A percentile compares a stretch with the other conserved stretches of the same genome.
phyloP scores from a whole-genome alignment of 176 grass and related monocot species.

The maize (Zea mays) region DNA sequence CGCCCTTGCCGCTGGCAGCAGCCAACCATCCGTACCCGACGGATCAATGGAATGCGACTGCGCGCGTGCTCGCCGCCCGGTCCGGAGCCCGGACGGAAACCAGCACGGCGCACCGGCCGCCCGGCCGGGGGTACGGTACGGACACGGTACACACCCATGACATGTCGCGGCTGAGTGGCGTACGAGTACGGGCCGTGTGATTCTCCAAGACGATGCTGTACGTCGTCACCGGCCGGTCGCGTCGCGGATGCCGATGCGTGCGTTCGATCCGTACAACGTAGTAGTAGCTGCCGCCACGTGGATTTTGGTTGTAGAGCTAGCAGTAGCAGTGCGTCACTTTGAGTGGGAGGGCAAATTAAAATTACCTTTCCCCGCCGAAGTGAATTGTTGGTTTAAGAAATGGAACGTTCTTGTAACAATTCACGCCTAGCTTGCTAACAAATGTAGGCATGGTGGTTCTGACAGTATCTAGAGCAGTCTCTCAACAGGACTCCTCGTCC shows the following conservation, averaged over 20 bases:
- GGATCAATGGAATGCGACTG: background rate
- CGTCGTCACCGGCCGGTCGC: background rate
- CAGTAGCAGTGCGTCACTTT: too few relatives aligned
- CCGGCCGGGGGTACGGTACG: background rate
- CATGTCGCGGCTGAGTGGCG: background rate
- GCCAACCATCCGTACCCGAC: background rate
- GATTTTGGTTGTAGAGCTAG: too few relatives aligned
- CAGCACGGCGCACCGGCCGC: background rate
- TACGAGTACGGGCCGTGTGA: background rate
- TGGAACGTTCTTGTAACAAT: too few relatives aligned
- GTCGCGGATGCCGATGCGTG: background rate
- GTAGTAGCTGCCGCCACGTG: background rate
- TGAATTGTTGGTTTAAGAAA: too few relatives aligned
- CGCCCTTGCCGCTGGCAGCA: background rate
- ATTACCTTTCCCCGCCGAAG: too few relatives aligned
- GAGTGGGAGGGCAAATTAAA: too few relatives aligned
- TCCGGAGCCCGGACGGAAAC: background rate
- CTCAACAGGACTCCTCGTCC: too few relatives aligned
- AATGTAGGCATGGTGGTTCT: too few relatives aligned
- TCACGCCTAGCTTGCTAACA: too few relatives aligned
- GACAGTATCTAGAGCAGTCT: too few relatives aligned
- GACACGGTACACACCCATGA: slow-evolving; percentile 17
- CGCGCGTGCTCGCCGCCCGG: background rate
- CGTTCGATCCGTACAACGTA: background rate
- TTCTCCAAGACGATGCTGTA: slow-evolving; percentile 43